Conservation (phyloP, 805 yeast genomes). For the Starmerella gropengiesseri region DNA sequence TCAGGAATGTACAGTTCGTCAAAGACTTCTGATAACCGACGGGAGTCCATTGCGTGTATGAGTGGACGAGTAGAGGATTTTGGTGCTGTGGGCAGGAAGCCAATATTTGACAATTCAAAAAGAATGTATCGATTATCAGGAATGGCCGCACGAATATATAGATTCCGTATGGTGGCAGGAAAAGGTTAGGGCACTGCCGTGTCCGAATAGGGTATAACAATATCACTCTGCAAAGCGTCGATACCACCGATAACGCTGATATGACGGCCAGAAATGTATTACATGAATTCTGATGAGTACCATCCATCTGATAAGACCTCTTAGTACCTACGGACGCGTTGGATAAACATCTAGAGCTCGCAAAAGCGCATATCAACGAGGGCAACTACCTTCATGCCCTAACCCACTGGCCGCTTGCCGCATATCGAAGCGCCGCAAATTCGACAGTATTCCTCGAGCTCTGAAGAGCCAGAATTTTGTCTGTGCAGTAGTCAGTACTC, state of each 20-base stretch:
- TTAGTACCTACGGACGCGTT: no score
- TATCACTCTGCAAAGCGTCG: conserved; percentile 6
- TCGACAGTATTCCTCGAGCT: no score
- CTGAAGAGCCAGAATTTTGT: no score
- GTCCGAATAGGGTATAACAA: conserved; percentile 6
- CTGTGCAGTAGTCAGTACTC: no score
- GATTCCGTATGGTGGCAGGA: conserved; percentile 14
- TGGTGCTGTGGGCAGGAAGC: background rate
- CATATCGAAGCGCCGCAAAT: no score
- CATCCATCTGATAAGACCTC: background rate
- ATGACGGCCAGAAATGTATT: conserved; percentile 12
- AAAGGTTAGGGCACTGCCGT: background rate
- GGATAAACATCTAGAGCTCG: background rate
- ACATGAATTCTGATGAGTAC: conserved; percentile 1
- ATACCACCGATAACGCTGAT: background rate
- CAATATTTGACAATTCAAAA: background rate
- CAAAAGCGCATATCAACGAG: background rate
- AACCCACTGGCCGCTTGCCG: no score
- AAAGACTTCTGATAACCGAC: conserved; percentile 32
- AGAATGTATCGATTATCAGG: background rate
- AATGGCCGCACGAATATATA: conserved; percentile 3
- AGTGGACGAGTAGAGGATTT: background rate
- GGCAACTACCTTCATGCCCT: no score
- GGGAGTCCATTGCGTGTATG: conserved; percentile 35
- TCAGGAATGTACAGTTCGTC: conserved; percentile 43